These are phyloP conservation scores for Blastocystis sp. DNA, from an alignment of 352 stramenopile species.

Conservation along the genomic window DNA sequence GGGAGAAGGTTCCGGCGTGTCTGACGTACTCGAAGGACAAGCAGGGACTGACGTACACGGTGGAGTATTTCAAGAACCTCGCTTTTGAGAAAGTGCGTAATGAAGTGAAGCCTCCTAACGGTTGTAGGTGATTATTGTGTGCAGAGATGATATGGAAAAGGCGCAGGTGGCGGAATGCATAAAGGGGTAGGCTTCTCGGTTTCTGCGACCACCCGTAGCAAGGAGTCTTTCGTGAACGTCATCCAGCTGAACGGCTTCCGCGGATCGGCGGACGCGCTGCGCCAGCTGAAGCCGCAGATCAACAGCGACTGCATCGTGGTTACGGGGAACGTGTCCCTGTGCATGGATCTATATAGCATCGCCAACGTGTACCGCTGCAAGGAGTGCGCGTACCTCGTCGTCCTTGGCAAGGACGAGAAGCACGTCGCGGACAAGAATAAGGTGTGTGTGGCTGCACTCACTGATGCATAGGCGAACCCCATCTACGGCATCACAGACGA, in stretches of 20 bases:
- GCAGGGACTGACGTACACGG: conserved; percentile 10
- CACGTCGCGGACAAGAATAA: conserved; percentile 39
- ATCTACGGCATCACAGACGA: conserved; percentile 55
- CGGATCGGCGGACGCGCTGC: conserved; percentile 15
- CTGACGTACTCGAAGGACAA: conserved; percentile 7
- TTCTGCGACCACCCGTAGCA: background rate
- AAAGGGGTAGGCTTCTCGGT: conserved; percentile 1
- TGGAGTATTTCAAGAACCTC: conserved; percentile 43
- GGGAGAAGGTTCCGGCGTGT: background rate
- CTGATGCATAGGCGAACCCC: conserved; percentile 6
- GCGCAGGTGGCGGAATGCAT: conserved; percentile 27
- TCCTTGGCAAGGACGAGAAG: conserved; percentile 17
- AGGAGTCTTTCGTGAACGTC: conserved; percentile 29
- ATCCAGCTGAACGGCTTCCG: conserved; percentile 10
- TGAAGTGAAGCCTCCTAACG: background rate
- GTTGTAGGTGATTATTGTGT: conserved; percentile 31
- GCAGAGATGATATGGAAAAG: conserved; percentile 28
- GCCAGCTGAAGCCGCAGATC: background rate
- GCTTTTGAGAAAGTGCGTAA: conserved; percentile 26
- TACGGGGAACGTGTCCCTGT: conserved; percentile 1
- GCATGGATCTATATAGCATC: conserved; percentile 20
- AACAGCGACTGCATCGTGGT: conserved; percentile 25
- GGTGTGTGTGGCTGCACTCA: background rate
- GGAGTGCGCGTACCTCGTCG: conserved; percentile 11
- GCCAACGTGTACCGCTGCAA: conserved; percentile 9